Evolutionary conservation across 1,284 basidiomycete genomes (phyloP), one percentile per base, ranked within the genome.

Genomic region (Meripilus lineatus): DNA sequence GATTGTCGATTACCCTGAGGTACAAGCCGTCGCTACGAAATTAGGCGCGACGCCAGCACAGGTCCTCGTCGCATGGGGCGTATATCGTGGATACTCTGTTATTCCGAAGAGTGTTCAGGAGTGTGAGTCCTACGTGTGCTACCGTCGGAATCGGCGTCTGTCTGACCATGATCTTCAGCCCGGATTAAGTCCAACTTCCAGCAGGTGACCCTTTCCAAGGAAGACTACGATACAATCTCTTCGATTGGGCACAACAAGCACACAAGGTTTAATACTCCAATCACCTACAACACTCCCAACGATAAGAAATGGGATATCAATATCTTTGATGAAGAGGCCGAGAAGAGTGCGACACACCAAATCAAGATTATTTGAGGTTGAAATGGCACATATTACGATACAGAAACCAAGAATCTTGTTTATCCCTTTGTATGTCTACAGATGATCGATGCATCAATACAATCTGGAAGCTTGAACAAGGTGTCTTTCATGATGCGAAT

Each of bases 181-280:
- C 68, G 74, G 38, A 71, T 77, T 59, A 57, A 65, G 53, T 70
- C 72, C 52, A 82, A 82, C 67, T 75, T 81, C 61, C 59, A 75
- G 51, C 66, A 79, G 54, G 62, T 81, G 53, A 64, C 72, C 53
- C 69, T 83, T 32, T 58, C 62, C 38, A 61, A 71, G 38, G 70
- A 71, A 37, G 77, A 79, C 57, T 74, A 76, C 57, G 62, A 74
- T 48, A 63, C 58, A 48, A 63, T 79, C 56, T 60, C 58, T 37
- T 64, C 69, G 2, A 68, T 89, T 46, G 84, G 81, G 3, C 62
- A 68, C 25, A 67, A 67, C 46, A 77, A 76, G 53, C 62, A 65
- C 39, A 69, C 70, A 43, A 70, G 87, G 41, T 83, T 72, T 67
- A 88, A 87, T 63, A 77, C 74, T 42, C 84, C 87, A 2, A 65